Evolutionary conservation across 2,329 filamentous ascomycete genomes (phyloP).

Genomic region (Pseudopithomyces maydicus): DNA sequence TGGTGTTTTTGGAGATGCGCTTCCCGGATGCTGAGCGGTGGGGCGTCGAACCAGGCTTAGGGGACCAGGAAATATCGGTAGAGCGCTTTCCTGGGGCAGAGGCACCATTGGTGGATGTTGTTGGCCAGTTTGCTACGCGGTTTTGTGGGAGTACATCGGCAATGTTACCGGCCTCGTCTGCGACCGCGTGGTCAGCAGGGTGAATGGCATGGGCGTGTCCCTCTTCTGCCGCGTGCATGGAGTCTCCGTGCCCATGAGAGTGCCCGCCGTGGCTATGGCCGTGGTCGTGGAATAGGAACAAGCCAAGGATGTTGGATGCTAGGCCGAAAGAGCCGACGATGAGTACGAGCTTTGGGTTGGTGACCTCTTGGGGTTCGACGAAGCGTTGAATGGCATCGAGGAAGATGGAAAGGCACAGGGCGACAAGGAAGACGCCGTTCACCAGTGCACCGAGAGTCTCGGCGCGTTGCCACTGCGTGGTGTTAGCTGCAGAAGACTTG

Average conservation of each 20-base stretch:
- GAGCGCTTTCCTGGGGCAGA: slow-evolving; percentile 16
- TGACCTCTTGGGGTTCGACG: slow-evolving; percentile 86
- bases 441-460: slow-evolving; percentile 96
- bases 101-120: slow-evolving; percentile 27
- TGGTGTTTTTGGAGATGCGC: slow-evolving; percentile 58
- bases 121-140: slow-evolving; percentile 58
- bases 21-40: slow-evolving; percentile 36
- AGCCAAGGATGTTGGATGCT: slow-evolving; percentile 84
- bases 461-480: slow-evolving; percentile 83
- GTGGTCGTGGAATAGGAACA: slow-evolving; percentile 91
- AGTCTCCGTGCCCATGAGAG: slow-evolving; percentile 53
- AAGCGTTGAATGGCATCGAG: slow-evolving; percentile 93
- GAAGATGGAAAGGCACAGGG: slow-evolving; percentile 93
- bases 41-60: slow-evolving; percentile 18
- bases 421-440: slow-evolving; percentile 97
- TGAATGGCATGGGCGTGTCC: slow-evolving; percentile 57
- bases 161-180: slow-evolving; percentile 64
- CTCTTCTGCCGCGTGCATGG: slow-evolving; percentile 54
- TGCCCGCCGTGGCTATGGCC: slow-evolving; percentile 76
- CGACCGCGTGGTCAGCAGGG: slow-evolving; percentile 48
- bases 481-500: slow-evolving; percentile 19
- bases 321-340: slow-evolving; percentile 88
- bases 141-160: slow-evolving; percentile 68
- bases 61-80: slow-evolving; percentile 20
- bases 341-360: slow-evolving; percentile 83